Percentiles rank a stretch among this genome's conserved stretches.
These are phyloP conservation scores for Candida maesae DNA, from an alignment of 805 yeast genomes.

Conservation along the genomic window DNA sequence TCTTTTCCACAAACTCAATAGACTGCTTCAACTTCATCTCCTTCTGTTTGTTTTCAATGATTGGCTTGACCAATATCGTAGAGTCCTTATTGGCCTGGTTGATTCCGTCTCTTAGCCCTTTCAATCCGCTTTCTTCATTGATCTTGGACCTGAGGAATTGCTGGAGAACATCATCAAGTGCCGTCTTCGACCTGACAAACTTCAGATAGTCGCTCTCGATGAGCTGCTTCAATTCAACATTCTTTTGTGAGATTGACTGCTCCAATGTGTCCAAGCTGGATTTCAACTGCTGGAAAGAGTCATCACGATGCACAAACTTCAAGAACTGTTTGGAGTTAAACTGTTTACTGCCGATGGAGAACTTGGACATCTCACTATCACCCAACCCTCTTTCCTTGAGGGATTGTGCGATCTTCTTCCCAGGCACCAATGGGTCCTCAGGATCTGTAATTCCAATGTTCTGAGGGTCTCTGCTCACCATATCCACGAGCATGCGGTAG, in stretches of 20 bases:
- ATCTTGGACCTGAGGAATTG: conserved; percentile 44
- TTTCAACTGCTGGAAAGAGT: conserved; percentile 47
- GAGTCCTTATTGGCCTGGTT: conserved; percentile 50
- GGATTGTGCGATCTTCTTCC: conserved; percentile 41
- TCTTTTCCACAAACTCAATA: conserved; percentile 46
- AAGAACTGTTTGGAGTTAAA: conserved; percentile 57
- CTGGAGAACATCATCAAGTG: conserved; percentile 55
- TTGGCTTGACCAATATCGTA: conserved; percentile 54
- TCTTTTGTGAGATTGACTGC: conserved; percentile 43
- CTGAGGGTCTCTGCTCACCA: conserved; percentile 26
- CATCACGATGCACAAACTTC: conserved; percentile 51
- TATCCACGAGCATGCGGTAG: conserved; percentile 14
- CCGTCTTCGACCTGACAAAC: conserved; percentile 62
- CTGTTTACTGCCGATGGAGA: conserved; percentile 51
- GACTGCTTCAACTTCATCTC: conserved; percentile 48
- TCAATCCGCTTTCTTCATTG: conserved; percentile 28
- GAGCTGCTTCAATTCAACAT: conserved; percentile 44
- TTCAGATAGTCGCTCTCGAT: conserved; percentile 58
- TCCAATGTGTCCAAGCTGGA: conserved; percentile 48
- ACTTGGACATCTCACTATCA: conserved; percentile 37
- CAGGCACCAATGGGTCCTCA: conserved; percentile 55
- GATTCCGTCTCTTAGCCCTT: conserved; percentile 36
- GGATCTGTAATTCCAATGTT: conserved; percentile 31
- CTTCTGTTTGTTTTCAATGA: conserved; percentile 46
- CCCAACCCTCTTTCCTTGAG: conserved; percentile 39